Percentiles rank a stretch among this genome's conserved stretches.
Conservation (phyloP, 768 basidiomycete species). For the Rhizopogon vulgaris region DNA sequence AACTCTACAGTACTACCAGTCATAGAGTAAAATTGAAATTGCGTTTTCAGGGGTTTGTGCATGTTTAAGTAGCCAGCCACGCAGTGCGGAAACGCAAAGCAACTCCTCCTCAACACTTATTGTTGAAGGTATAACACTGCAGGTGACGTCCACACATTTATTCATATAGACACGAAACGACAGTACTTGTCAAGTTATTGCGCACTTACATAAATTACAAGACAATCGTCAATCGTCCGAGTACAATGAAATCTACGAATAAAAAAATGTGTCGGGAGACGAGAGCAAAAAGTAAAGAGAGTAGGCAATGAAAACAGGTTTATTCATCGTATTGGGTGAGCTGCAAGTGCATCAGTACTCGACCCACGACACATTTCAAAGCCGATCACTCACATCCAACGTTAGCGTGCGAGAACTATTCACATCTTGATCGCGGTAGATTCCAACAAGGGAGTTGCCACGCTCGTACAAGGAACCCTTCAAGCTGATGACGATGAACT, state of each 20-base stretch:
- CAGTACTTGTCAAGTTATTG: too few relatives aligned
- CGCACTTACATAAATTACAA: neutral
- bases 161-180: too few relatives aligned
- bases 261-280: neutral
- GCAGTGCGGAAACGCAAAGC: too few relatives aligned
- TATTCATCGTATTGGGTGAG: slow-evolving; percentile 60
- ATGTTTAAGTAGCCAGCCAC: too few relatives aligned
- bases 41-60: too few relatives aligned
- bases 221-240: neutral
- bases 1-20: too few relatives aligned
- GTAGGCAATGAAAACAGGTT: neutral
- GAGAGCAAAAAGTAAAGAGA: neutral
- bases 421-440: slow-evolving; percentile 89
- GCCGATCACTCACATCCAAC: slow-evolving; percentile 60
- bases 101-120: too few relatives aligned
- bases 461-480: slow-evolving; percentile 91
- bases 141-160: too few relatives aligned
- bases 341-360: slow-evolving; percentile 21
- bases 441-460: slow-evolving; percentile 86
- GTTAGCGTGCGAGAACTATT: slow-evolving; percentile 91
- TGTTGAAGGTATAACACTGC: too few relatives aligned
- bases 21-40: too few relatives aligned
- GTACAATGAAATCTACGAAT: neutral
- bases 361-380: neutral
- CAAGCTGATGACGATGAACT: slow-evolving; percentile 96